Base-by-base conservation (phyloP, 345 rosid species). In the Clarkia xantiana region DNA sequence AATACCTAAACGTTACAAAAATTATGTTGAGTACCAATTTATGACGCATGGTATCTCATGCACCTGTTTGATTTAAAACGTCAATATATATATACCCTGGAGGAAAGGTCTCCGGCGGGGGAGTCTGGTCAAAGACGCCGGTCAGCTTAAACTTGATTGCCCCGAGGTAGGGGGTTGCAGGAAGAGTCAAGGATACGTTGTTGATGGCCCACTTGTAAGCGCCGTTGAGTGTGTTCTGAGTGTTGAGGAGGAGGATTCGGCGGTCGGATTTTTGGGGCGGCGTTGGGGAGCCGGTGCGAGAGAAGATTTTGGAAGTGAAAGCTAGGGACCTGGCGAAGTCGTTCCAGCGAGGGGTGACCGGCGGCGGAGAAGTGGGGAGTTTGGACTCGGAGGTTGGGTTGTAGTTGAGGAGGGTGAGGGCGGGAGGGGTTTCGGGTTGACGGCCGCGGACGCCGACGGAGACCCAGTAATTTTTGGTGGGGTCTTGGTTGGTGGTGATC, bases 111-210 rank as follows among this genome's bases (percentile, higher is more conserved):
- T 53, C 80, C 0, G 91, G 95, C 8, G 88, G 94, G 8, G 34
- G 18, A 42, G 11, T 58, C 1, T 44, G 53, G 20, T 72, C 71
- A 36, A 69, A 90, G 0, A 63, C 86, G 10, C 12, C 7, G 36
- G 20, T 61, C 3, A 91, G 52, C 16, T 62, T 57, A 44, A 59
- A 68, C 45, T 75, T 84, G 1, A 91, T 65, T 23, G 94, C 63
- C 1, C 88, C 94, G 5, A 91, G 55, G 57, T 83, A 91, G 11
- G 98, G 96, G 11, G 98, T 91, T 0, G 72, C 3, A 1, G 96
- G 86, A 1, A 78, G 59, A 2, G 51, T 18, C 0, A 91, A 71
- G 13, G 98, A 83, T 3, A 91, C 64, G 49, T 86, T 91, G 62
- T 86, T 91, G 40, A 83, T 54, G 0, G 93, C 71, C 96, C 98